These are phyloP conservation scores for Lomentospora prolificans DNA, from an alignment of 2,329 filamentous ascomycete species.

Conservation along the genomic window DNA sequence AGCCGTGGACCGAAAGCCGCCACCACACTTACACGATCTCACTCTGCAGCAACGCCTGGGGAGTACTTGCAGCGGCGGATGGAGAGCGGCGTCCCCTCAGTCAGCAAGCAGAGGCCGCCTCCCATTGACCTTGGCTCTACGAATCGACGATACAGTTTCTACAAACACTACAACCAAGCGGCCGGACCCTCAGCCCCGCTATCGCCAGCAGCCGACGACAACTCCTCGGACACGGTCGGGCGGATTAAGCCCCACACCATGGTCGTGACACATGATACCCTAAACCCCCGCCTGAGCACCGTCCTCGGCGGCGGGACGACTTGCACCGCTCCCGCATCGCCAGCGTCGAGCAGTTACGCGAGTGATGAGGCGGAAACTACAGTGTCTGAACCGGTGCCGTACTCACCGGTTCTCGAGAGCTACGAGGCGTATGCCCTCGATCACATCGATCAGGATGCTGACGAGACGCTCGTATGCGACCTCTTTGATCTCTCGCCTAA, in stretches of 20 bases:
- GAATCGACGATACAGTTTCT: background rate
- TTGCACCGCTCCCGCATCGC: constrained; percentile 3
- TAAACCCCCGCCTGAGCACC: background rate
- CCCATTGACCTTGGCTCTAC: background rate
- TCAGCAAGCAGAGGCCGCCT: background rate
- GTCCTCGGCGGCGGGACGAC: background rate
- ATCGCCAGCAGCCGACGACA: background rate
- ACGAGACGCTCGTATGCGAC: background rate
- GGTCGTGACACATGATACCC: background rate
- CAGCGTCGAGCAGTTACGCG: background rate
- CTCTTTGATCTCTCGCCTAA: background rate
- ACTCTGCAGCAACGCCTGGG: background rate
- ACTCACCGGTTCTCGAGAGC: background rate
- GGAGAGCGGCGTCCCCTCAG: background rate
- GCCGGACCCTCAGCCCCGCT: background rate
- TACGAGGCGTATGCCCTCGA: background rate
- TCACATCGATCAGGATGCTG: background rate
- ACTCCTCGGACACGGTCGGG: background rate
- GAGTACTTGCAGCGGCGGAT: background rate
- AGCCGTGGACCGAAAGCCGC: background rate
- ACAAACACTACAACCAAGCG: background rate
- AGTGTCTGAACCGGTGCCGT: background rate
- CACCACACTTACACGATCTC: background rate
- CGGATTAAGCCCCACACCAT: background rate
- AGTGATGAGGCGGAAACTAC: constrained; percentile 1